These are phyloP conservation scores for Ceratobasidium sp. DNA, from an alignment of 1,284 basidiomycete species.

Conservation along the genomic window DNA sequence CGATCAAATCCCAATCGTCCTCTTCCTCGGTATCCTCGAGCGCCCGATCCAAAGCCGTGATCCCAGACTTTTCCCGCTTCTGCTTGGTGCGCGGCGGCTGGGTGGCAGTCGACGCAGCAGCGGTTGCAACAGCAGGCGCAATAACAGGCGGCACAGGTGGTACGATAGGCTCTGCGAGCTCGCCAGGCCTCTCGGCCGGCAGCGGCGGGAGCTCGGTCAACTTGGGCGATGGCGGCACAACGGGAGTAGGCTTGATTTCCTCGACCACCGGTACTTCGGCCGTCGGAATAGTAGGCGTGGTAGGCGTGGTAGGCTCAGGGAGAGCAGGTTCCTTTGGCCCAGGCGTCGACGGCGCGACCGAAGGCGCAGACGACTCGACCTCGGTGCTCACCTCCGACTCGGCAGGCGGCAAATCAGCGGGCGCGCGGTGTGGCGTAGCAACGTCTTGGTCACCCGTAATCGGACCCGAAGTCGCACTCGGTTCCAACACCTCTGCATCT, in stretches of 20 bases:
- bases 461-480: slow-evolving; percentile 26
- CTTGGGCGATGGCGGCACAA: slow-evolving; percentile 4
- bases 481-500: slow-evolving; percentile 57
- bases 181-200: slow-evolving; percentile 35
- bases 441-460: slow-evolving; percentile 45
- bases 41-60: slow-evolving; percentile 77
- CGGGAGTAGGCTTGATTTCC: not conserved
- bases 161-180: slow-evolving; percentile 31
- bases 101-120: slow-evolving; percentile 16
- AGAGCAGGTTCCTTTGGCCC: slow-evolving; percentile 13
- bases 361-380: slow-evolving; percentile 1
- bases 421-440: slow-evolving; percentile 35
- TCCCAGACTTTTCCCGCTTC: slow-evolving; percentile 85
- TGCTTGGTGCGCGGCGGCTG: slow-evolving; percentile 59
- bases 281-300: slow-evolving; percentile 17
- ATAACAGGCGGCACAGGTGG: slow-evolving; percentile 9
- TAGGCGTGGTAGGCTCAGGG: slow-evolving; percentile 24
- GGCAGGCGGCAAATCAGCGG: slow-evolving; percentile 33
- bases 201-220: slow-evolving; percentile 34
- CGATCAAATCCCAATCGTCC: slow-evolving; percentile 90
- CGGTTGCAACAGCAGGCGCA: slow-evolving; percentile 31
- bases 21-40: slow-evolving; percentile 73
- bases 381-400: slow-evolving; percentile 6
- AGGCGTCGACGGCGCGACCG: slow-evolving; percentile 15
- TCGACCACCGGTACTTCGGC: slow-evolving; percentile 3